Conservation (phyloP, 2,329 filamentous ascomycete genomes). For the Metarhizium brunneum region DNA sequence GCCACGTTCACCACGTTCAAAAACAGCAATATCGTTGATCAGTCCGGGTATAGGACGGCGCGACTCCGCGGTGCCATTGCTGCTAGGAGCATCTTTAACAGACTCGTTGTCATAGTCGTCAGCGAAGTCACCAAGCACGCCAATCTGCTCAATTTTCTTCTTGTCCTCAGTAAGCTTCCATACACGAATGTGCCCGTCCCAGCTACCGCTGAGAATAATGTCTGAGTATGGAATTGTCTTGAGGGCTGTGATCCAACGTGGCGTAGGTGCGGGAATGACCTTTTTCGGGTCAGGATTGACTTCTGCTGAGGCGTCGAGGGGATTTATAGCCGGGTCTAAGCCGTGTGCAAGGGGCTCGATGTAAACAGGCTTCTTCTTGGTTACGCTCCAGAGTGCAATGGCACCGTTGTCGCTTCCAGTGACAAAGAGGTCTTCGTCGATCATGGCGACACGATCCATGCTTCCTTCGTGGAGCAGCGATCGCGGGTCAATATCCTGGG, state of each 20-base stretch:
- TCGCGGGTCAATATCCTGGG: conserved; percentile 33
- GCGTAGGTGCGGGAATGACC: conserved; percentile 55
- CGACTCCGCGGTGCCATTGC: conserved; percentile 3
- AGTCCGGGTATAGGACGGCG: conserved; percentile 53
- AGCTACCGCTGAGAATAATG: conserved; percentile 82
- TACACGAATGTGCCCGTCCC: conserved; percentile 75
- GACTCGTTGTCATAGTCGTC: conserved; percentile 20
- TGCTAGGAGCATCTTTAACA: conserved; percentile 12
- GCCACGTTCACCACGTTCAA: conserved; percentile 72
- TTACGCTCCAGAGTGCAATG: conserved; percentile 75
- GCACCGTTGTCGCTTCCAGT: conserved; percentile 90
- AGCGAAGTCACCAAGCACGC: conserved; percentile 45
- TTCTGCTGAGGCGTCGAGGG: conserved; percentile 67
- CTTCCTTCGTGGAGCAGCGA: conserved; percentile 65
- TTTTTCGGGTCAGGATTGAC: conserved; percentile 44
- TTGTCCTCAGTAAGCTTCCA: conserved; percentile 85
- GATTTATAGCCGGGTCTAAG: conserved; percentile 60
- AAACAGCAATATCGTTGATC: conserved; percentile 80
- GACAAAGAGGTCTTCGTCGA: conserved; percentile 82
- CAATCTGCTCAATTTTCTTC: conserved; percentile 63
- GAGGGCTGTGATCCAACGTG: conserved; percentile 86
- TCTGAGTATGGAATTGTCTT: conserved; percentile 83
- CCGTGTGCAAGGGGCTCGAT: conserved; percentile 77
- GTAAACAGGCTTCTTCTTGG: conserved; percentile 91
- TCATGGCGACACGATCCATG: conserved; percentile 84